These are phyloP conservation scores for Kodamaea anthophila DNA, from an alignment of 1,139 yeast species.

Conservation along the genomic window DNA sequence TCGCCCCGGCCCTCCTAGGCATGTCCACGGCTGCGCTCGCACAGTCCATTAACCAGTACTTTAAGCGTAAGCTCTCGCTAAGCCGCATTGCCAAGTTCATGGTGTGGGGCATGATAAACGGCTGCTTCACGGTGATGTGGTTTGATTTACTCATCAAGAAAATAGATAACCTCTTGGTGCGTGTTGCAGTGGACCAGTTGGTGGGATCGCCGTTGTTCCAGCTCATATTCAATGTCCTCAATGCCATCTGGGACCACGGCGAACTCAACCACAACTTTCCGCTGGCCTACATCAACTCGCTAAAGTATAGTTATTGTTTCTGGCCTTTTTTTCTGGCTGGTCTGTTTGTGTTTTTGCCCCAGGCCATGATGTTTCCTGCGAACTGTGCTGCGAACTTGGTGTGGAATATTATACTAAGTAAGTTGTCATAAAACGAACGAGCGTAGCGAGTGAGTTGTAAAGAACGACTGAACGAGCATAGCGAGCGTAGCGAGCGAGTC, in stretches of 20 bases:
- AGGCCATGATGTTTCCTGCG: constrained; percentile 47
- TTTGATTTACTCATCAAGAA: constrained; percentile 39
- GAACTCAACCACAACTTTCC: constrained; percentile 23
- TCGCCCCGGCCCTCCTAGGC: constrained; percentile 42
- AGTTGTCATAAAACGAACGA: constrained; percentile 10
- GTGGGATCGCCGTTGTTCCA: constrained; percentile 55
- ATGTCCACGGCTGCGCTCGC: constrained; percentile 50
- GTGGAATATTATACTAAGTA: constrained; percentile 52
- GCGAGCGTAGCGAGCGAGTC: no score
- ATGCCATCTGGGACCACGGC: constrained; percentile 53
- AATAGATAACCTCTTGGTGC: constrained; percentile 27
- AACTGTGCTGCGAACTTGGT: constrained; percentile 51
- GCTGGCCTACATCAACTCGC: constrained; percentile 37
- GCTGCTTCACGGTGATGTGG: constrained; percentile 53
- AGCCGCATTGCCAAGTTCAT: constrained; percentile 44
- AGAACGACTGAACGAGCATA: no score
- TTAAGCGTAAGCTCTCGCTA: constrained; percentile 33
- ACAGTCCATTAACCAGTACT: constrained; percentile 49
- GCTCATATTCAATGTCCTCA: constrained; percentile 41
- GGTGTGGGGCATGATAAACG: constrained; percentile 60
- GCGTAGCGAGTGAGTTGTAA: no score
- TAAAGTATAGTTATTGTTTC: constrained; percentile 48
- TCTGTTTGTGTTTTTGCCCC: constrained; percentile 45
- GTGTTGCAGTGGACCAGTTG: constrained; percentile 48
- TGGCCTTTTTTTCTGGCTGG: constrained; percentile 56